A percentile compares a stretch with the other conserved stretches of the same genome.
Evolutionary conservation across 805 yeast genomes (phyloP).

Genomic region (Maudiozyma bulderi): DNA sequence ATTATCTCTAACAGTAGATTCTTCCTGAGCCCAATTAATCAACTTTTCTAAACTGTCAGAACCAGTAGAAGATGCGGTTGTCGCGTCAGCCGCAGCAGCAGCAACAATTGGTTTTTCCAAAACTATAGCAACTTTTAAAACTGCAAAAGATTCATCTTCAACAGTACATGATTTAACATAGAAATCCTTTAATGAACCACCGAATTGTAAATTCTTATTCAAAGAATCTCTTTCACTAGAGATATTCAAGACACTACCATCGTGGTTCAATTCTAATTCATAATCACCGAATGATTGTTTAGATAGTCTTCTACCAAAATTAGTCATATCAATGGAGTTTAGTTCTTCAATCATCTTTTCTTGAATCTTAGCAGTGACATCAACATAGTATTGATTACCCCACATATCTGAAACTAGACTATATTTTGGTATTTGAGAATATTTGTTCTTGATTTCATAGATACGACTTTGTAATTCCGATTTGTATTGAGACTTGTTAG

Average conservation of each 20-base stretch:
- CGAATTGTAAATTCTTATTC: conserved; percentile 14
- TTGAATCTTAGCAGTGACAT: conserved; percentile 18
- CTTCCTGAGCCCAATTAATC: conserved; percentile 11
- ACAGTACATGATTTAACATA: conserved; percentile 17
- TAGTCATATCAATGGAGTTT: conserved; percentile 13
- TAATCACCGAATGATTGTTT: conserved; percentile 22
- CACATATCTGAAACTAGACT: conserved; percentile 18
- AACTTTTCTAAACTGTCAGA: conserved; percentile 3
- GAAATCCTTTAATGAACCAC: conserved; percentile 16
- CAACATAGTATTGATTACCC: conserved; percentile 26
- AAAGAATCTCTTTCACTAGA: conserved; percentile 16
- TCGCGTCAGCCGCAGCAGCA: neutral
- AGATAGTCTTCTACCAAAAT: conserved; percentile 16
- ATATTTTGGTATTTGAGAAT: conserved; percentile 15
- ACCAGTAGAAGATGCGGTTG: too few relatives aligned
- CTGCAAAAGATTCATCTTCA: conserved; percentile 13
- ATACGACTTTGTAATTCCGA: conserved; percentile 10
- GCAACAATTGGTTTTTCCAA: neutral
- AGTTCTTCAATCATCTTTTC: conserved; percentile 8
- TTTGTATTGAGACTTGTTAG: conserved; percentile 12
- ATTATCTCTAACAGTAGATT: neutral
- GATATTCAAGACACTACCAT: conserved; percentile 17
- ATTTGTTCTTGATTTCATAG: conserved; percentile 4
- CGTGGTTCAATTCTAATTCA: conserved; percentile 19
- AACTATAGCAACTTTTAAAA: conserved; percentile 10